A percentile compares a stretch with the other conserved stretches of the same genome.
Conservation (phyloP, 768 basidiomycete genomes). For the Lentinula detonsa region DNA sequence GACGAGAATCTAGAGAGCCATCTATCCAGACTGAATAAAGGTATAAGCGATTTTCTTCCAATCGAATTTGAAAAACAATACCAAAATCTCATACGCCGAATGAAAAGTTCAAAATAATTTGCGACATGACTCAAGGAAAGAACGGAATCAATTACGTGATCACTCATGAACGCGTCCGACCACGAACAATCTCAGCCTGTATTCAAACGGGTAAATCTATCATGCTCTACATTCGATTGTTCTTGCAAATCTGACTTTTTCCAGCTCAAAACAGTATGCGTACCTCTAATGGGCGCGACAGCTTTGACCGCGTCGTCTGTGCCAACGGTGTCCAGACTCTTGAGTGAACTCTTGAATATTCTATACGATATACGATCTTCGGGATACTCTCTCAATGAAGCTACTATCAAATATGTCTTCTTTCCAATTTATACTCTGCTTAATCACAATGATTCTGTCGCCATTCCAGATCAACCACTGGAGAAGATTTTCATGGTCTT, state of each 20-base stretch:
- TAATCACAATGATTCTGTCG: conserved; percentile 60
- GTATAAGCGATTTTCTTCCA: neutral
- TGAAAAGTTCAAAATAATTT: neutral
- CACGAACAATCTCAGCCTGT: conserved; percentile 19
- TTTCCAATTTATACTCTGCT: conserved; percentile 85
- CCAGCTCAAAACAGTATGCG: conserved; percentile 69
- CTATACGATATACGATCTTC: conserved; percentile 37
- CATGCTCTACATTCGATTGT: neutral
- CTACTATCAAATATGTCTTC: conserved; percentile 78
- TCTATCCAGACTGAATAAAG: neutral
- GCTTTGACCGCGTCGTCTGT: conserved; percentile 52
- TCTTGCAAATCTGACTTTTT: neutral
- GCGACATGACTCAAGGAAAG: neutral
- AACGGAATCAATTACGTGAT: neutral
- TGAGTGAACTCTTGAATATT: conserved; percentile 45
- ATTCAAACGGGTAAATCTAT: conserved; percentile 30
- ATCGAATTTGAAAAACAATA: neutral
- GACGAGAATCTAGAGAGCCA: neutral
- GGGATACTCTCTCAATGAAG: conserved; percentile 36
- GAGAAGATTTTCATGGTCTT: conserved; percentile 66
- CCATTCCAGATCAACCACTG: conserved; percentile 74
- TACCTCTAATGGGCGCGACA: conserved; percentile 71
- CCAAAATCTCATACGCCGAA: neutral
- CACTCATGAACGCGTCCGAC: conserved; percentile 13
- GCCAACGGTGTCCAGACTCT: conserved; percentile 38